These are phyloP conservation scores for Nelumbo lutea DNA, from an alignment of 164 flowering plant genomes.

Conservation along the genomic window DNA sequence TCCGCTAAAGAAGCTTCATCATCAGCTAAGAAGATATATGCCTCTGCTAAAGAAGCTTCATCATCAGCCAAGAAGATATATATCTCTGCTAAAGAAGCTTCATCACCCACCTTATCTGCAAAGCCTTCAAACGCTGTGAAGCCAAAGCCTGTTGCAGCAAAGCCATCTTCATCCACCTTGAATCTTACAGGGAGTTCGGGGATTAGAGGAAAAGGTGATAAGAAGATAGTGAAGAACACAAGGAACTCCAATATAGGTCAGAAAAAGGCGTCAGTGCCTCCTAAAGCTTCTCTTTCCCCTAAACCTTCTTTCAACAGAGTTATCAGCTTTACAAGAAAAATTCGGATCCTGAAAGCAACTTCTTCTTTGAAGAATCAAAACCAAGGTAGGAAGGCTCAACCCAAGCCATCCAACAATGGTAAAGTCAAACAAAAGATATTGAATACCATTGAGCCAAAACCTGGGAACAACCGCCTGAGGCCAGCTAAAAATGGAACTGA, in stretches of 20 bases:
- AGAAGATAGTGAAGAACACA: slow-evolving; percentile 12
- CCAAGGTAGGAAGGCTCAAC: slow-evolving; percentile 11
- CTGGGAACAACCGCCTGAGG: slow-evolving; percentile 18
- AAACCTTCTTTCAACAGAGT: slow-evolving; percentile 25
- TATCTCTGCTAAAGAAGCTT: slow-evolving; percentile 5
- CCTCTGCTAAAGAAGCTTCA: slow-evolving; percentile 6
- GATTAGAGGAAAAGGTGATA: slow-evolving; percentile 6
- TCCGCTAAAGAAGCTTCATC: not conserved
- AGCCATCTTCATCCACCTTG: slow-evolving; percentile 14
- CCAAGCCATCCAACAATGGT: slow-evolving; percentile 13
- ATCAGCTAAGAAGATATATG: slow-evolving; percentile 12
- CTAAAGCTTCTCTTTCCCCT: slow-evolving; percentile 25
- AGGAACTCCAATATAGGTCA: slow-evolving; percentile 23
- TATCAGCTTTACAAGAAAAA: slow-evolving; percentile 26
- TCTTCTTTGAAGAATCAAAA: slow-evolving; percentile 25
- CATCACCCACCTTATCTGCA: slow-evolving; percentile 12
- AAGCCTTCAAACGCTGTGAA: slow-evolving; percentile 15
- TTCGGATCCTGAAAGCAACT: slow-evolving; percentile 18
- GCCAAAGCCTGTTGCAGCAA: slow-evolving; percentile 18
- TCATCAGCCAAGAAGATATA: slow-evolving; percentile 15
- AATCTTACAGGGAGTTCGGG: slow-evolving; percentile 1
- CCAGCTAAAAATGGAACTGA: slow-evolving; percentile 1
- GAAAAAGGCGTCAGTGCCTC: slow-evolving; percentile 19
- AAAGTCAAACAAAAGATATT: slow-evolving; percentile 34
- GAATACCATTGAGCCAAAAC: slow-evolving; percentile 28